Evolutionary conservation across 148 eudicot genomes (phyloP), one percentile per base, ranked within the genome.

Genomic region (Amaranthus hypochondriacus): DNA sequence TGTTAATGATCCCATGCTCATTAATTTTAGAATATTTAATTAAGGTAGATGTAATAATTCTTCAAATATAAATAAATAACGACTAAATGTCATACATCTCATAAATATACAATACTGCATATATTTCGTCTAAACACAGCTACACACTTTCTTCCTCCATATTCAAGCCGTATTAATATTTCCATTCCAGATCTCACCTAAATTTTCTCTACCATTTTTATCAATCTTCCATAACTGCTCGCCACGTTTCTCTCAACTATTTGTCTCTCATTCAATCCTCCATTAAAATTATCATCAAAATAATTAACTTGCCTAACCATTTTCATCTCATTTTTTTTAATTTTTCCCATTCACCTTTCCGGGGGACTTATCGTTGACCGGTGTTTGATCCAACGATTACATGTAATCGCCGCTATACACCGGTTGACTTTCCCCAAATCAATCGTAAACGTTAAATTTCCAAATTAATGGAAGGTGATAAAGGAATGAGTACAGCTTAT

Each of bases 161-260:
- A 28, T 28, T 28, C 39, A 28, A 28, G 1, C 39, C 39, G 39
- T 28, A 28, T 28, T 28, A 28, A 28, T 28, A 28, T 28, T 28
- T 28, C 39, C 39, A 28, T 28, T 28, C 39, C 39, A 28, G 39
- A 58, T 58, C 10, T 58, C 42, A 18, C 62, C 62, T 58, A 58
- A 58, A n/a, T 58, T 5, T 8, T 8, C n/a, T 63, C 48, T 5
- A 18, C 49, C 67, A 15, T 63, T 63, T 63, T 63, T 63, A 43
- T 43, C 67, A 63, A 60, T 43, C 72, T n/a, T 43, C 13, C 43
- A 28, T 55, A 49, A 39, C 72, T 54, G 61, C 12, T 64, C 50
- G 50, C 69, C 70, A 65, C 69, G 62, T 44, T 4, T 42, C 70
- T 46, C 67, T 53, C 70, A 53, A 62, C 39, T n/a, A 21, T 65